A percentile compares a stretch with the other conserved stretches of the same genome.
These are phyloP conservation scores for Tulasnella sp. DNA, from an alignment of 768 basidiomycete species.

Conservation along the genomic window DNA sequence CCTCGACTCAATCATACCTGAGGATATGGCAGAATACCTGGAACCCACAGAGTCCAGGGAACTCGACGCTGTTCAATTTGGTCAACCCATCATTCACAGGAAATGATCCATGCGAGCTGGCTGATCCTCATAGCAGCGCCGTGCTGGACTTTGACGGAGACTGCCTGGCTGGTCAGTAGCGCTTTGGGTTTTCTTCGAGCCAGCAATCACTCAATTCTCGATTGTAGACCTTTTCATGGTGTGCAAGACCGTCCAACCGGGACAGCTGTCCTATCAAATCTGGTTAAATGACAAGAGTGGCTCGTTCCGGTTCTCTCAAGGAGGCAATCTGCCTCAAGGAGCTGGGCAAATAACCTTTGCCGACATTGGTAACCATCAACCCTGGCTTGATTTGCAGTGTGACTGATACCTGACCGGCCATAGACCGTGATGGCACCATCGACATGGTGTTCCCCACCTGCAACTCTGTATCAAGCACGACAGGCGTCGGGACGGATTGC, in stretches of 20 bases:
- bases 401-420: not conserved
- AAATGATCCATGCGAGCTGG: conserved; percentile 55
- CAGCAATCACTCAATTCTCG: not conserved
- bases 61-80: conserved; percentile 32
- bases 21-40: conserved; percentile 44
- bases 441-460: conserved; percentile 92
- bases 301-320: conserved; percentile 62
- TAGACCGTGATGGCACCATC: conserved; percentile 90
- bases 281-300: conserved; percentile 83
- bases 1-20: conserved; percentile 35
- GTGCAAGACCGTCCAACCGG: conserved; percentile 50
- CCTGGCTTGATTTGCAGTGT: not conserved
- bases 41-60: conserved; percentile 10
- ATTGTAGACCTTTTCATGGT: conserved; percentile 78
- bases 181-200: not conserved
- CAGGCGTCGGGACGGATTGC: conserved; percentile 70
- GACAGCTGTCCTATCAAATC: conserved; percentile 68
- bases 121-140: conserved; percentile 89
- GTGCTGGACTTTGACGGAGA: conserved; percentile 93
- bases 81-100: conserved; percentile 53
- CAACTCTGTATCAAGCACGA: conserved; percentile 51
- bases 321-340: conserved; percentile 63
- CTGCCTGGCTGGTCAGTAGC: conserved; percentile 74
- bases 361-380: conserved; percentile 60
- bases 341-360: conserved; percentile 78